phyloP scores from a whole-genome alignment of 352 stramenopile species.

The Globisporangium canariense region DNA sequence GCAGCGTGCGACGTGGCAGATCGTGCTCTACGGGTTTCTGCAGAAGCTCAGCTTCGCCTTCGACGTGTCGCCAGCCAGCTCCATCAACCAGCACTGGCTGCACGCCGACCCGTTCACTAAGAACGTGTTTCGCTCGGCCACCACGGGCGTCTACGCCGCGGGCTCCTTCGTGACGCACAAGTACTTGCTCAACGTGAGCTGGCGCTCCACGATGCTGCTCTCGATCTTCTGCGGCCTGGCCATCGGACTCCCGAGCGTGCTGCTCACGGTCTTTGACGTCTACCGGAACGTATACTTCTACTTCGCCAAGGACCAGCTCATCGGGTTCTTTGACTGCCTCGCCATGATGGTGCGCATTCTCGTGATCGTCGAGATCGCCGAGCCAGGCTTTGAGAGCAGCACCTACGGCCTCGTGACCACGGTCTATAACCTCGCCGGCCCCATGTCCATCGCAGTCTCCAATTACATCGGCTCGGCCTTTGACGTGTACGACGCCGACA shows the following conservation, averaged over 20 bases:
- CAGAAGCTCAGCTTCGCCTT: constrained; percentile 66
- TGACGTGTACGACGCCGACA: constrained; percentile 56
- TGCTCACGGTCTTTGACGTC: constrained; percentile 58
- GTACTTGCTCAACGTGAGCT: constrained; percentile 56
- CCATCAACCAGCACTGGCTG: constrained; percentile 60
- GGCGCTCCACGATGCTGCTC: constrained; percentile 49
- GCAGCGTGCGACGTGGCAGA: constrained; percentile 66
- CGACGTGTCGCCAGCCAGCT: constrained; percentile 45
- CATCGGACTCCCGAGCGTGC: constrained; percentile 31
- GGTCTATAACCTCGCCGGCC: constrained; percentile 69
- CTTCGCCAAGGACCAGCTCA: constrained; percentile 39
- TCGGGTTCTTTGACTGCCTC: constrained; percentile 63
- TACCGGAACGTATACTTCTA: constrained; percentile 68
- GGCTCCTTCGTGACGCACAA: constrained; percentile 54
- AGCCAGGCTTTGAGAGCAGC: constrained; percentile 70
- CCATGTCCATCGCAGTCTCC: constrained; percentile 47
- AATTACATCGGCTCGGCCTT: constrained; percentile 60
- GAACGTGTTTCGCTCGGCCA: constrained; percentile 55
- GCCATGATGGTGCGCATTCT: constrained; percentile 74
- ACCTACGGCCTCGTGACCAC: constrained; percentile 78
- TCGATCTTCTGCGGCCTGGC: constrained; percentile 40
- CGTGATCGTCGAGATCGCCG: constrained; percentile 76
- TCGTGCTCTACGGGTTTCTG: constrained; percentile 64
- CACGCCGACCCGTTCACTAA: constrained; percentile 59
- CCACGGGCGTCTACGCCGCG: constrained; percentile 47